phyloP scores from a whole-genome alignment of 2,329 filamentous ascomycete species.

The Exophiala sp. region DNA sequence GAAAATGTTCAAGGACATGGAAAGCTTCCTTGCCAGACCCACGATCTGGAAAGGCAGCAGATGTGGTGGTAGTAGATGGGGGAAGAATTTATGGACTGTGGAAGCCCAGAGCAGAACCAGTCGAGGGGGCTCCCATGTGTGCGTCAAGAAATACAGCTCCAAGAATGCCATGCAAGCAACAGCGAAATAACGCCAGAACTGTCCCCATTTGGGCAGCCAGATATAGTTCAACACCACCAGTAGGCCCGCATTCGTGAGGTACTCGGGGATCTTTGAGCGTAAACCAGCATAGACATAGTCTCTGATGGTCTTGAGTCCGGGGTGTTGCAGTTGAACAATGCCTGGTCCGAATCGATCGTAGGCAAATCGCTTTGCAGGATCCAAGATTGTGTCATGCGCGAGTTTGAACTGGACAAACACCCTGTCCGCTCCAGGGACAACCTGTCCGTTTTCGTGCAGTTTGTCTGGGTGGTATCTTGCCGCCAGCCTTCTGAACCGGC shows the following conservation, averaged over 20 bases:
- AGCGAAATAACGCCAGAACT: conserved; percentile 48
- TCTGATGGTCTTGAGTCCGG: conserved; percentile 49
- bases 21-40: conserved; percentile 65
- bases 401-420: conserved; percentile 77
- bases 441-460: conserved; percentile 36
- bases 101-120: conserved; percentile 14
- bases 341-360: conserved; percentile 84
- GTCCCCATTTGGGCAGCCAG: conserved; percentile 27
- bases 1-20: conserved; percentile 74
- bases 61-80: conserved; percentile 43
- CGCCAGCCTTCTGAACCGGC: conserved; percentile 71
- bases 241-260: conserved; percentile 35
- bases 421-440: conserved; percentile 31
- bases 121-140: conserved; percentile 29
- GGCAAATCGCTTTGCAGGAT: conserved; percentile 71
- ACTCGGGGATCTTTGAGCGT: conserved; percentile 38
- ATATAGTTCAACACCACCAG: conserved; percentile 29
- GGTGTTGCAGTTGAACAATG: conserved; percentile 53
- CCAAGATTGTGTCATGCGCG: conserved; percentile 74
- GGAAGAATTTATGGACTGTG: conserved; percentile 23
- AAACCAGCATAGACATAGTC: conserved; percentile 69
- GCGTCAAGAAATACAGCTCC: conserved; percentile 53
- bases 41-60: conserved; percentile 78
- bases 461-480: conserved; percentile 80
- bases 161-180: conserved; percentile 51